Percentiles rank a stretch among this genome's conserved stretches.
phyloP scores from a whole-genome alignment of 129 eudicot species.

The Flaveria ramosissima region DNA sequence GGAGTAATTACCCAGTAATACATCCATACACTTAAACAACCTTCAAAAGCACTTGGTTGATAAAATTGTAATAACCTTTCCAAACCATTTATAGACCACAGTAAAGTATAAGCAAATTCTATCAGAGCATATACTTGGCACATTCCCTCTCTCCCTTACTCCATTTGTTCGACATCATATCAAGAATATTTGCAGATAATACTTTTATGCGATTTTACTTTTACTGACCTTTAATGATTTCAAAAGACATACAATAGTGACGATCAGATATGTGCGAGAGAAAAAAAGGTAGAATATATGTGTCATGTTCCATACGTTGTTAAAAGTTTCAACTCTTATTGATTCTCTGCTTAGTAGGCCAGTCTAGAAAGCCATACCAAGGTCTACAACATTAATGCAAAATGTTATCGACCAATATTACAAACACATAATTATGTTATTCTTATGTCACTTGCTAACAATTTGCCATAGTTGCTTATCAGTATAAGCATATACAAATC shows the following conservation, averaged over 20 bases:
- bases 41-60: background rate
- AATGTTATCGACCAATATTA: too few relatives aligned
- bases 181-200: background rate
- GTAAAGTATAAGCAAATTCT: background rate
- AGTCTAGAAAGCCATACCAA: too few relatives aligned
- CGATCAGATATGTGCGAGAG: background rate
- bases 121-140: conserved; percentile 12
- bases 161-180: background rate
- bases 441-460: too few relatives aligned
- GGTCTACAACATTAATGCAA: too few relatives aligned
- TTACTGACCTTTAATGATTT: background rate
- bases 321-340: background rate
- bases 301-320: background rate
- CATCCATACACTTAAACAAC: background rate
- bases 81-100: background rate
- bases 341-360: background rate
- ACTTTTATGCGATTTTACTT: conserved; percentile 2
- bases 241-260: conserved; percentile 1
- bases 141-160: background rate
- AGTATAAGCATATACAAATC: too few relatives aligned
- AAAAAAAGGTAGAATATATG: background rate
- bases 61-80: background rate
- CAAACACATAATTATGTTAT: too few relatives aligned
- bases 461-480: too few relatives aligned
- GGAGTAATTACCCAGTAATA: background rate